Evolutionary conservation across 2,329 filamentous ascomycete genomes (phyloP), one percentile per base, ranked within the genome.

Genomic region (Trichoderma cornu-damae): DNA sequence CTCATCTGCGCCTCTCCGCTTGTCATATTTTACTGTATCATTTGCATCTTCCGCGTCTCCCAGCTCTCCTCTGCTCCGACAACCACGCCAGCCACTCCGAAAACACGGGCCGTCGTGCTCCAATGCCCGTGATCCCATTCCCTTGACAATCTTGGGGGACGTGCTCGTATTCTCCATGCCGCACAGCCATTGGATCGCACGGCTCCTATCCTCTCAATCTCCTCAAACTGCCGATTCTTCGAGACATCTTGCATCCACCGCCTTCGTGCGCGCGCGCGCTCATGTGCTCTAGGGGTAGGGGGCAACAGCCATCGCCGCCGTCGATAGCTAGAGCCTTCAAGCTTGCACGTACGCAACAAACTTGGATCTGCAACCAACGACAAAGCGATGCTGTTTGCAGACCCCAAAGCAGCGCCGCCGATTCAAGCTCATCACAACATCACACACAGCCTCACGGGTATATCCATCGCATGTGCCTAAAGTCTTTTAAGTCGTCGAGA

Each of bases 381-480:
- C 22, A 32, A n/a, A 26, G 55, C 8, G 20, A 42, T 51, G 12
- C 47, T 55, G 51, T 48, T 26, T 44, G 51, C 51, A 55, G 51
- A 50, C 58, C 35, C 54, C 20, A 49, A 40, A 42, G 56, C 50
- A 60, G 60, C 47, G 43, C 42, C 65, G 67, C 63, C 62, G 63
- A 60, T 66, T 63, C 63, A 64, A 70, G 66, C 69, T 70, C 69
- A 67, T 68, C 68, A 69, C 61, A 62, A 65, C 64, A 63, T 60
- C 63, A 71, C 69, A 68, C 69, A 68, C 65, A 69, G 69, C 68
- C 67, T 72, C 70, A 65, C 67, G 68, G 71, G 71, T 73, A 73
- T 73, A 73, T 73, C 71, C 71, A 70, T 73, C 71, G 69, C 70
- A 69, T 68, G 68, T 71, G 71, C 68, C 69, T 70, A 61, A 67